Evolutionary conservation across 1,284 basidiomycete genomes (phyloP), one percentile per base, ranked within the genome.

Genomic region (Wallemia hederae): DNA sequence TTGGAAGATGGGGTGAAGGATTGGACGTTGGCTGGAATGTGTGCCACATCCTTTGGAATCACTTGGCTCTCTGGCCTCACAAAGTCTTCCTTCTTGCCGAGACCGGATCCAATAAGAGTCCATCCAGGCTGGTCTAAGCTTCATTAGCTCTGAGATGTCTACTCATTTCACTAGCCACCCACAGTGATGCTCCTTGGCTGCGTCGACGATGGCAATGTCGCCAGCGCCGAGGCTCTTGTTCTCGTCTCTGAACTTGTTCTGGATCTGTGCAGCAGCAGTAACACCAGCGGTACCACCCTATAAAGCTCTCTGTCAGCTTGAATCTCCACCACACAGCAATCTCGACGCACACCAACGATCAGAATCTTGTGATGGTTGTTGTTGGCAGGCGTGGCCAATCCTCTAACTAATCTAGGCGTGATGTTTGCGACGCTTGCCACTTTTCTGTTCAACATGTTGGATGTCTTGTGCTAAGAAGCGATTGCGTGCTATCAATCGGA

Each of bases 61-160:
- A 92, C 75, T 0, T 78, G 76, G 25, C 73, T 68, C 59, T 94
- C 75, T 2, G 79, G 79, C 27, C 78, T 77, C 61, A 81, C 78
- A 65, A 85, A 83, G 64, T 84, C 82, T 59, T 77, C 70, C 66
- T 82, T 80, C 62, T 69, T 62, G 55, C 72, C 72, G 24, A 97
- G 76, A 33, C 92, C 92, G 27, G 85, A 77, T 26, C 89, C 91
- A 49, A 91, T 90, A 25, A 96, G 78, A 1, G 91, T 94, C 90
- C 86, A 63, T 60, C 61, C 65, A 65, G 33, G 70, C 64, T 34
- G 62, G 55, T 60, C 60, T 58, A 22, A 60, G 1, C 39, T 27
- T 59, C 27, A 28, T 28, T n/a, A 55, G 1, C 9, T 19, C 27
- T 22, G 57, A 27, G 9, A 24, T 3, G 24, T 83, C 69, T 85